A percentile compares a stretch with the other conserved stretches of the same genome.
Evolutionary conservation across 2,329 filamentous ascomycete genomes (phyloP).

Genomic region (Penicillium sp.): DNA sequence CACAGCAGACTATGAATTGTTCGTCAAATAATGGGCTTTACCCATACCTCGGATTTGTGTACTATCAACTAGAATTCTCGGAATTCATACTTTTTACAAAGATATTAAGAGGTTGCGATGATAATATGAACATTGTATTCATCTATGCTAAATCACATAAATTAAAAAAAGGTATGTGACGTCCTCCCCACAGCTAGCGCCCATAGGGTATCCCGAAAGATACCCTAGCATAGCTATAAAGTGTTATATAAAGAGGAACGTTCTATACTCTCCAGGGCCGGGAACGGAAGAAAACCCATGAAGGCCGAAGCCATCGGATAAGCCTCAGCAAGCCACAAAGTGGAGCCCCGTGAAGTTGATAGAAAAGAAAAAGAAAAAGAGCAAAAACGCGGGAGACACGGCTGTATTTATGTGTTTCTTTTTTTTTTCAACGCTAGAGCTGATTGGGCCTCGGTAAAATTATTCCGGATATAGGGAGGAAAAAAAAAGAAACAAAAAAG

Average conservation of each 20-base stretch:
- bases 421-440: constrained; percentile 7
- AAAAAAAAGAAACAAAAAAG: neutral
- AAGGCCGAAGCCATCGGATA: constrained; percentile 17
- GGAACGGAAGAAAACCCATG: constrained; percentile 22
- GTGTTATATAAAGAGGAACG: constrained; percentile 17
- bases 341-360: constrained; percentile 22
- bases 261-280: constrained; percentile 22
- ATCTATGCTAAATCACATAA: neutral
- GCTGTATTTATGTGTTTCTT: constrained; percentile 1
- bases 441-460: neutral
- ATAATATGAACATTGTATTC: neutral
- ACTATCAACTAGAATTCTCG: too few species aligned
- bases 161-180: constrained; percentile 1
- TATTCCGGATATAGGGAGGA: neutral
- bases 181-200: constrained; percentile 6
- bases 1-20: neutral
- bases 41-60: neutral
- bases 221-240: constrained; percentile 12
- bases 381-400: neutral
- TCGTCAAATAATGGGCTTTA: neutral
- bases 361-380: constrained; percentile 9
- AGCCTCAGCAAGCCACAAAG: constrained; percentile 23
- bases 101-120: too few species aligned
- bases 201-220: constrained; percentile 1
- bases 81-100: too few species aligned